Base-by-base conservation (phyloP, 140 eudicot genomes). In the Senecio squalidus region DNA sequence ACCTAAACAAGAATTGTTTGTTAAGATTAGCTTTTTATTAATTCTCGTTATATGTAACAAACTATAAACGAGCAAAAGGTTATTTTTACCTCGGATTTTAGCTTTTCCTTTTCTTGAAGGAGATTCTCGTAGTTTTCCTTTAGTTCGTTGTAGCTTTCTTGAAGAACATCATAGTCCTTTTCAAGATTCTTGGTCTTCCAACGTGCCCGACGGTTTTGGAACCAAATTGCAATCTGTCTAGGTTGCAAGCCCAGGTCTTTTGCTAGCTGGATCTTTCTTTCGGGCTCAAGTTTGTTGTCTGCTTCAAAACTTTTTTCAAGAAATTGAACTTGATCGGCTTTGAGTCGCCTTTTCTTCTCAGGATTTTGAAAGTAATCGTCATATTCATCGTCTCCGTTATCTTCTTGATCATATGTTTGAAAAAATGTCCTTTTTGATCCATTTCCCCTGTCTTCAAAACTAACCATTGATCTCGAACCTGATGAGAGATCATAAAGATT, bases 191-290 rank as follows among this genome's bases (percentile, higher is more conserved):
- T 85, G 38, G 78, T 89, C 74, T 82, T 89, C 95, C 95, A 89
- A 9, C 97, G 79, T 5, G 97, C 97, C 26, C 97, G 77, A 3
- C 95, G 82, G 50, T 89, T 89, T 49, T 89, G 97, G 59, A 89
- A 89, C 97, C 97, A 89, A 55, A 89, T 80, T 1, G 95, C 97
- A 58, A 89, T 81, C 70, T 89, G 97, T 6, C 97, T 71, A 22
- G 97, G 97, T 74, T 89, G 88, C 93, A 89, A 71, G 28, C 89
- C 89, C 5, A 89, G 97, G 18, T 89, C 95, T 74, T 85, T 89
- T 10, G 97, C 97, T 34, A 89, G 89, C 76, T 82, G 89, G 60
- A 78, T 55, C 68, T 89, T 89, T 64, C 97, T 74, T 34, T 89
- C 97, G 0, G 95, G 97, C 43, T 89, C 97, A 25, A 89, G 97